Evolutionary conservation across 805 yeast species (phyloP).

Genomic region (Candida sanyiensis): DNA sequence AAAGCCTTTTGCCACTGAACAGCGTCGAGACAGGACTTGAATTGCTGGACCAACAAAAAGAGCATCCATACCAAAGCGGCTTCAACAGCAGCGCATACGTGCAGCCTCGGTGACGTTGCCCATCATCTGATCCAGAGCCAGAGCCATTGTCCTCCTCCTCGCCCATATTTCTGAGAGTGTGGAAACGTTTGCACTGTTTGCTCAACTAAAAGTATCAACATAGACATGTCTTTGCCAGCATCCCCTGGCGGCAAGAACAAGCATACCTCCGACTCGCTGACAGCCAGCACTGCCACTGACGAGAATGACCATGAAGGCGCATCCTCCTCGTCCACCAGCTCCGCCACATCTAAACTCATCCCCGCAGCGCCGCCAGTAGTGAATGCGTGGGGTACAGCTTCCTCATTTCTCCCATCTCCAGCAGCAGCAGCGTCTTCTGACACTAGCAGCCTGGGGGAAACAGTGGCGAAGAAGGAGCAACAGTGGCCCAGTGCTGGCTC

Average conservation of each 20-base stretch:
- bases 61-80: not conserved
- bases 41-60: not conserved
- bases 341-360: conserved; percentile 20
- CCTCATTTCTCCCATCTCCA: conserved; percentile 4
- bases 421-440: conserved; percentile 3
- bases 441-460: not conserved
- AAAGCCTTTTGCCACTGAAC: conserved; percentile 1
- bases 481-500: conserved; percentile 23
- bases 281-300: conserved; percentile 2
- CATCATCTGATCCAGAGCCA: too few relatives aligned
- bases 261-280: too few relatives aligned
- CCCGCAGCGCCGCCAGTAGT: conserved; percentile 27
- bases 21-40: too few relatives aligned
- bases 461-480: conserved; percentile 8
- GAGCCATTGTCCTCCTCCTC: too few relatives aligned
- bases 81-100: not conserved
- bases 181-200: too few relatives aligned
- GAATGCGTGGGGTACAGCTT: conserved; percentile 23
- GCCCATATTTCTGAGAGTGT: too few relatives aligned
- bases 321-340: conserved; percentile 4
- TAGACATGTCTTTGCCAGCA: too few relatives aligned
- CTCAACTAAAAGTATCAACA: too few relatives aligned
- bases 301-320: conserved; percentile 5
- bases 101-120: too few relatives aligned
- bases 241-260: too few relatives aligned